A percentile compares a stretch with the other conserved stretches of the same genome.
Conservation (phyloP, 2,329 filamentous ascomycete genomes). For the Moelleriella libera region DNA sequence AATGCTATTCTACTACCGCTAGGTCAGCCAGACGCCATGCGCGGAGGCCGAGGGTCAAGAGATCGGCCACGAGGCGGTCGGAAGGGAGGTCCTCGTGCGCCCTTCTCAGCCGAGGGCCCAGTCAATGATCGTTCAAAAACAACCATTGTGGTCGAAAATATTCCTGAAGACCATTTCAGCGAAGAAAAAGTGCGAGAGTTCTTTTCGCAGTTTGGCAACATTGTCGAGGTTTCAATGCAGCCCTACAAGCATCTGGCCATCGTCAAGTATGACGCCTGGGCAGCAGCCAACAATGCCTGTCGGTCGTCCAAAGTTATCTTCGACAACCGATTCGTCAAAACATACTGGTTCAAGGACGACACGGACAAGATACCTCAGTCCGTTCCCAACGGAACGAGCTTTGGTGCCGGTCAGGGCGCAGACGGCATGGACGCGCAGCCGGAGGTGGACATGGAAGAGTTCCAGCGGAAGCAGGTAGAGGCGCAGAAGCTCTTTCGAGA, state of each 20-base stretch:
- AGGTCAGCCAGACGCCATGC: slow-evolving; percentile 12
- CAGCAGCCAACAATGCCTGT: slow-evolving; percentile 55
- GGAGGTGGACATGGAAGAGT: slow-evolving; percentile 55
- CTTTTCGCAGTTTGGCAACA: slow-evolving; percentile 58
- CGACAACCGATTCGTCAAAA: slow-evolving; percentile 74
- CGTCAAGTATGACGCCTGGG: slow-evolving; percentile 54
- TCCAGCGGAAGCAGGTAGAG: slow-evolving; percentile 54
- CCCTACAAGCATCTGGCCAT: slow-evolving; percentile 52
- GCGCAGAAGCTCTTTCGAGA: slow-evolving; percentile 57
- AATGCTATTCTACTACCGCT: slow-evolving; percentile 12
- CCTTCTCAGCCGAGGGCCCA: slow-evolving; percentile 51
- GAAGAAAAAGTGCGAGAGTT: slow-evolving; percentile 53
- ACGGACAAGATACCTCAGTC: slow-evolving; percentile 17
- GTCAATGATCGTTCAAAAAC: slow-evolving; percentile 48
- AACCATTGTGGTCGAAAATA: slow-evolving; percentile 63
- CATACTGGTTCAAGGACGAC: slow-evolving; percentile 59
- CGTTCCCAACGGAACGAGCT: slow-evolving; percentile 11
- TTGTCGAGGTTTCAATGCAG: slow-evolving; percentile 51
- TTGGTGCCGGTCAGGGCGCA: slow-evolving; percentile 5
- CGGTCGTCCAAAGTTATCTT: slow-evolving; percentile 69
- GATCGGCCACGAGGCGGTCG: slow-evolving; percentile 20
- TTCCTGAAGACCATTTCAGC: slow-evolving; percentile 55
- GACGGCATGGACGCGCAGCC: slow-evolving; percentile 22
- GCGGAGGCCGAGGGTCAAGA: slow-evolving; percentile 19
- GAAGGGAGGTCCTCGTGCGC: slow-evolving; percentile 28